A percentile compares a stretch with the other conserved stretches of the same genome.
These are phyloP conservation scores for Phyllosticta paracitricarpa DNA, from an alignment of 2,329 filamentous ascomycete species.

Conservation along the genomic window DNA sequence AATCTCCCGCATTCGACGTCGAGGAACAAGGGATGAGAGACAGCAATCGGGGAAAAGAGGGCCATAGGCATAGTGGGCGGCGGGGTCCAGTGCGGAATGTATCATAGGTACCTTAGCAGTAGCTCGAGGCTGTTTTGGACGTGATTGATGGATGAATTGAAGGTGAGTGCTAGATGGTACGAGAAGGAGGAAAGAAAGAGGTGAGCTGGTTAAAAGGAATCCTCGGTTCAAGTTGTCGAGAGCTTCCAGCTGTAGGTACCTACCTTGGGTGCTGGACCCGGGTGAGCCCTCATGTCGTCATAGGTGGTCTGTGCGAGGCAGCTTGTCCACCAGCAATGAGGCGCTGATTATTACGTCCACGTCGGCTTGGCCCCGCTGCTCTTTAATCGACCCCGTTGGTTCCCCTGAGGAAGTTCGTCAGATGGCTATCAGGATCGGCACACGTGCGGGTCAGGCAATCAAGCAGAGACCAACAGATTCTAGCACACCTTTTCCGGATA, in stretches of 20 bases:
- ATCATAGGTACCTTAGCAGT: neutral
- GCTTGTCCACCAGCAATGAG: neutral
- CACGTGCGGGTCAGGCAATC: neutral
- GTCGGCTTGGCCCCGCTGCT: neutral
- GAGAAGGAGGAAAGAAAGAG: neutral
- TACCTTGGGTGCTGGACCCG: neutral
- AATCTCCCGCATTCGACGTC: neutral
- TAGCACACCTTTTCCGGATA: neutral
- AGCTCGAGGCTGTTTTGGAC: neutral
- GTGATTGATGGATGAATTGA: neutral
- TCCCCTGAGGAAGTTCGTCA: neutral
- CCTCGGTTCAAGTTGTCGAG: neutral
- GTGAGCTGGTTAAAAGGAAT: neutral
- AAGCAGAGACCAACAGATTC: neutral
- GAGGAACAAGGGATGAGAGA: neutral
- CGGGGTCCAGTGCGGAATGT: too few relatives aligned
- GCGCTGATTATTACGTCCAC: neutral
- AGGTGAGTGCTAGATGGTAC: neutral
- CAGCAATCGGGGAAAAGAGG: neutral
- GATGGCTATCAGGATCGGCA: neutral
- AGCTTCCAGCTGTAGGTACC: neutral
- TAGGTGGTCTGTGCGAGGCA: neutral
- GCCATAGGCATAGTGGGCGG: neutral
- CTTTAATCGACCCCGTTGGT: neutral
- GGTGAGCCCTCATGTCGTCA: neutral